Conservation (phyloP, 257 asterid genomes). For the Orobanche coerulescens region DNA sequence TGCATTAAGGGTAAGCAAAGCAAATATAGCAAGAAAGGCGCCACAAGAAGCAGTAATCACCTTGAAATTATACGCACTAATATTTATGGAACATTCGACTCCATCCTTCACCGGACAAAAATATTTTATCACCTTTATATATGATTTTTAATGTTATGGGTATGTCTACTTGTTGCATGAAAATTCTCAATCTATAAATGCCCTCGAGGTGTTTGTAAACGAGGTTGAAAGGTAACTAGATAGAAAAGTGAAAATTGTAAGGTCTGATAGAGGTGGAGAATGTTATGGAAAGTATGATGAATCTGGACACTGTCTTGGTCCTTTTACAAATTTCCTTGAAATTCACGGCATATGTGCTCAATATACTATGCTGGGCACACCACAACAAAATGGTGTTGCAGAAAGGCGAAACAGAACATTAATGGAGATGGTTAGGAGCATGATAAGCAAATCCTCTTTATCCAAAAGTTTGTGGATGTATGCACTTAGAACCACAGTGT, state of each 20-base stretch:
- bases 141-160: background rate
- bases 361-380: too few relatives aligned
- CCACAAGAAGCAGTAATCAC: background rate
- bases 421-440: too few relatives aligned
- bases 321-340: too few relatives aligned
- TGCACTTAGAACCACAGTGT: too few relatives aligned
- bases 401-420: too few relatives aligned
- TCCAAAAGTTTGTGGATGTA: too few relatives aligned
- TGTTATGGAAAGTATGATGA: too few relatives aligned
- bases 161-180: background rate
- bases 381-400: too few relatives aligned
- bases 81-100: background rate
- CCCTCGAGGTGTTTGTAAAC: conserved; percentile 34
- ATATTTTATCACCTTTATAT: background rate
- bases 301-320: too few relatives aligned
- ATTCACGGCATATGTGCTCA: too few relatives aligned
- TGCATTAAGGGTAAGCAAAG: background rate
- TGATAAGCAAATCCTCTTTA: too few relatives aligned
- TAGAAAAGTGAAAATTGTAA: conserved; percentile 25
- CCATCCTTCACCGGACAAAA: background rate
- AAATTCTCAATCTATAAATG: conserved; percentile 45
- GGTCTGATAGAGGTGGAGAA: conserved; percentile 12
- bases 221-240: background rate
- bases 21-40: background rate
- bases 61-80: background rate